phyloP scores from a whole-genome alignment of 306 rosid species.

The Cyclanthera cordifolia region DNA sequence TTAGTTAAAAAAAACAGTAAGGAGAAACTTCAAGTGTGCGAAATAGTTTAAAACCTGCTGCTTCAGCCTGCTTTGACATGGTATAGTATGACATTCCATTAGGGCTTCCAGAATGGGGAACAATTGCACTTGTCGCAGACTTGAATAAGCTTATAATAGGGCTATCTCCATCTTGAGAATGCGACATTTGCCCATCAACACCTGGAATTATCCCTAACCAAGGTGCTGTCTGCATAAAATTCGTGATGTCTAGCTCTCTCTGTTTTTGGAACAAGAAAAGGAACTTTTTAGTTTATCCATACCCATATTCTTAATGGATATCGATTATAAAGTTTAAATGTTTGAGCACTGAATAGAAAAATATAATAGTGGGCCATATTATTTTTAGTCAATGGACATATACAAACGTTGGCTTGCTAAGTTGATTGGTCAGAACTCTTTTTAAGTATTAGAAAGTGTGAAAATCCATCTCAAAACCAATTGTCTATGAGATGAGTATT shows the following conservation, averaged over 20 bases:
- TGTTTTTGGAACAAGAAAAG: conserved; percentile 17
- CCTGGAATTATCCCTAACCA: conserved; percentile 97
- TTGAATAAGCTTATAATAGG: conserved; percentile 83
- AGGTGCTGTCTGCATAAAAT: conserved; percentile 96
- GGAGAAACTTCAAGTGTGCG: neutral
- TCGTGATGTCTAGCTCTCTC: conserved; percentile 74
- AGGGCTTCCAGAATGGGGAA: conserved; percentile 55
- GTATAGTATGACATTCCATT: conserved; percentile 63
- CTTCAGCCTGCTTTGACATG: conserved; percentile 94
- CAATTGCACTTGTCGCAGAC: conserved; percentile 63
- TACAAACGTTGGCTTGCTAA: neutral
- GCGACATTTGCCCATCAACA: conserved; percentile 73
- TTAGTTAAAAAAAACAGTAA: conserved; percentile 14
- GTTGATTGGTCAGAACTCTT: neutral
- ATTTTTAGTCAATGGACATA: neutral
- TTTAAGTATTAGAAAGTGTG: too few relatives aligned
- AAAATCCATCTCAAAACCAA: too few relatives aligned
- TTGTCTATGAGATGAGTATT: too few relatives aligned
- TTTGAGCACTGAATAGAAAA: neutral
- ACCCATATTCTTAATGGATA: neutral
- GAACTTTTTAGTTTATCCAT: conserved; percentile 2
- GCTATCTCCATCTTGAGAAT: conserved; percentile 82
- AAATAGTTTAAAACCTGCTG: conserved; percentile 58
- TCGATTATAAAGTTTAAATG: neutral
- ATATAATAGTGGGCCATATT: neutral